Conservation (phyloP, 495 filamentous ascomycete species). For the Aspergillus wentii region DNA sequence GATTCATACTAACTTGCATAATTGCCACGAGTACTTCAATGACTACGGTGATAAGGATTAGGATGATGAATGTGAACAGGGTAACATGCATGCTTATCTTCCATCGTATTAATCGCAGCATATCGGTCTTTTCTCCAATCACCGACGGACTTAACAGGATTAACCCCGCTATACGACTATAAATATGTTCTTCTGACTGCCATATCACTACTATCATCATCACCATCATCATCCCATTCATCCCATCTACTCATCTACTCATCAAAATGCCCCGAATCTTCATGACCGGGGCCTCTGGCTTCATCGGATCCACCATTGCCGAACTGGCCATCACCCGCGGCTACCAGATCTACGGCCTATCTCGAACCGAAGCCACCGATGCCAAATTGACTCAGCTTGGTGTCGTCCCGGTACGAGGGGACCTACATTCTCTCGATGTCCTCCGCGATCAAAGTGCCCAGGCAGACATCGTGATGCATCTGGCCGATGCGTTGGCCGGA, state of each 20-base stretch:
- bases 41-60: too few relatives aligned
- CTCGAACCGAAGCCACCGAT: constrained; percentile 23
- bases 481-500: constrained; percentile 21
- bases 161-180: too few relatives aligned
- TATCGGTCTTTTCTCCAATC: too few relatives aligned
- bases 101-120: too few relatives aligned
- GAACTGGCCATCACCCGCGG: constrained; percentile 26
- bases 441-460: constrained; percentile 22
- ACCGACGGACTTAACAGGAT: too few relatives aligned
- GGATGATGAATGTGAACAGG: too few relatives aligned
- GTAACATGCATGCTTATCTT: too few relatives aligned
- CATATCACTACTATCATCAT: not conserved
- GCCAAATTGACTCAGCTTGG: constrained; percentile 26
- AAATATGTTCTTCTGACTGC: too few relatives aligned
- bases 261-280: constrained; percentile 22
- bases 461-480: constrained; percentile 33
- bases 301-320: constrained; percentile 29
- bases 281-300: constrained; percentile 40
- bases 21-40: too few relatives aligned
- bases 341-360: constrained; percentile 30
- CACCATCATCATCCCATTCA: not conserved
- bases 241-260: not conserved
- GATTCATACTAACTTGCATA: too few relatives aligned
- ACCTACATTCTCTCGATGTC: constrained; percentile 24
- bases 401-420: constrained; percentile 29